These are phyloP conservation scores for Aethionema arabicum DNA, from an alignment of 345 rosid genomes.

Conservation along the genomic window DNA sequence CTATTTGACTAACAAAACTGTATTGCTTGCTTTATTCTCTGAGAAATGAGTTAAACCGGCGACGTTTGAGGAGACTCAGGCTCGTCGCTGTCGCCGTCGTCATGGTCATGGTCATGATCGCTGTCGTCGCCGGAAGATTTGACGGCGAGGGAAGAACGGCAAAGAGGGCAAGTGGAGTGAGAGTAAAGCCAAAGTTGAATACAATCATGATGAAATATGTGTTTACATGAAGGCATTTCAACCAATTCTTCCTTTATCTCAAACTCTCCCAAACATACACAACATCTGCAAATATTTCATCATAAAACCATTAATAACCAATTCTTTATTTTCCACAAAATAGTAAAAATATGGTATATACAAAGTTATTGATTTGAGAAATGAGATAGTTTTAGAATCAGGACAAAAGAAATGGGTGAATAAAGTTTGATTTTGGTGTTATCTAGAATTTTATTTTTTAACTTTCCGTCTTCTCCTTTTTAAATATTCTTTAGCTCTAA, in stretches of 20 bases:
- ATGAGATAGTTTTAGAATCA: not conserved
- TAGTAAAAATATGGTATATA: not conserved
- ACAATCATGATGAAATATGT: constrained; percentile 87
- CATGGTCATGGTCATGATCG: not conserved
- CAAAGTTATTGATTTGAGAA: not conserved
- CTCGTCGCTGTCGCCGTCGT: not conserved
- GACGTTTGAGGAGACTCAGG: constrained; percentile 25
- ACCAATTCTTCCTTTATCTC: constrained; percentile 82
- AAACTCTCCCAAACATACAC: constrained; percentile 92
- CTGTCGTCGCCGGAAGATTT: constrained; percentile 24
- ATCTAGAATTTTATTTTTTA: constrained; percentile 21
- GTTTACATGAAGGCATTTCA: constrained; percentile 83
- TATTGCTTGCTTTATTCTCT: constrained; percentile 9
- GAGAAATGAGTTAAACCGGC: constrained; percentile 25
- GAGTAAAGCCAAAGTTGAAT: constrained; percentile 78
- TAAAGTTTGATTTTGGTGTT: constrained; percentile 24
- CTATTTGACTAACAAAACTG: constrained; percentile 35
- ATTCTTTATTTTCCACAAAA: constrained; percentile 9
- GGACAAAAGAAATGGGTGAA: constrained; percentile 2
- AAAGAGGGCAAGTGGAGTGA: constrained; percentile 89
- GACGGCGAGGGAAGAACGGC: constrained; percentile 58
- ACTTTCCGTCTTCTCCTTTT: constrained; percentile 28
- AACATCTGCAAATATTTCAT: constrained; percentile 53
- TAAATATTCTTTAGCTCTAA: constrained; percentile 32
- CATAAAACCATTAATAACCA: constrained; percentile 4